Percentiles rank a stretch among this genome's conserved stretches.
Evolutionary conservation across 345 rosid genomes (phyloP).

Genomic region (Cardamine chenopodiifolia): DNA sequence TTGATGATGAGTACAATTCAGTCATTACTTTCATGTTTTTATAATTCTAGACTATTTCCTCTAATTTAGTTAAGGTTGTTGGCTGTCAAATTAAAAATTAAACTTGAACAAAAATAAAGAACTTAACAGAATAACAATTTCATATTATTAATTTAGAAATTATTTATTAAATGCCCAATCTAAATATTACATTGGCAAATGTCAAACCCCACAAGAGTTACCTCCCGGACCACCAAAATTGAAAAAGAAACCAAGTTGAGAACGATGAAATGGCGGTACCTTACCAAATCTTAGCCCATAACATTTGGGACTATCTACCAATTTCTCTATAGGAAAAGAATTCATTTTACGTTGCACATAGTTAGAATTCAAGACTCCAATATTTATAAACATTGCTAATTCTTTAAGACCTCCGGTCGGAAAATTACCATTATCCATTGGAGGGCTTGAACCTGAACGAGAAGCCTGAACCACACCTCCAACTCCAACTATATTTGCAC

Average conservation of each 20-base stretch:
- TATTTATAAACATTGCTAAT: neutral
- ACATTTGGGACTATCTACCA: constrained; percentile 22
- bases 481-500: constrained; percentile 1
- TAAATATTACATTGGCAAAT: neutral
- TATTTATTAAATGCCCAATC: neutral
- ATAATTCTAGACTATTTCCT: too few species aligned
- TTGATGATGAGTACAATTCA: too few species aligned
- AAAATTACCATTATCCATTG: constrained; percentile 27
- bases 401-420: neutral
- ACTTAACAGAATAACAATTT: too few species aligned
- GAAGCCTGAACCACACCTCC: constrained; percentile 30
- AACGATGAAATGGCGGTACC: neutral
- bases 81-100: too few species aligned
- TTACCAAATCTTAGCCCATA: constrained; percentile 6
- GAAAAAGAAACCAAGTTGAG: neutral
- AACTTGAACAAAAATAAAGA: too few species aligned
- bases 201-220: constrained; percentile 12
- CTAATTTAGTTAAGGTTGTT: too few species aligned
- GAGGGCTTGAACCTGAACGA: constrained; percentile 9
- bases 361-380: neutral
- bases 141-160: neutral
- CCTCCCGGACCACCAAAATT: constrained; percentile 22
- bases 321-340: neutral
- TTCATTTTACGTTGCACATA: neutral
- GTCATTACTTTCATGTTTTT: too few species aligned